These are phyloP conservation scores for Tylopilus sp. DNA, from an alignment of 768 basidiomycete species.

Conservation along the genomic window DNA sequence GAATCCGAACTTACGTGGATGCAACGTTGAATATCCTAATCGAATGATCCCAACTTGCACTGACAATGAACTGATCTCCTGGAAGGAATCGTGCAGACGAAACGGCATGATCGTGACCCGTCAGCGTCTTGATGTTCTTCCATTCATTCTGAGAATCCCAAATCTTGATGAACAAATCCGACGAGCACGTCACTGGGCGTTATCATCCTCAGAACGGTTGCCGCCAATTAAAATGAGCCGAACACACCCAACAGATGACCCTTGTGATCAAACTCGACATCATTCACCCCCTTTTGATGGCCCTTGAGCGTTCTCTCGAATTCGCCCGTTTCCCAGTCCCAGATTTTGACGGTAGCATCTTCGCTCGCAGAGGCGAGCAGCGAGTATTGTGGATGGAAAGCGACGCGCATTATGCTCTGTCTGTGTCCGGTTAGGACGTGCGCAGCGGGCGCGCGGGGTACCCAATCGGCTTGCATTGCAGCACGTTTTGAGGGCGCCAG, in stretches of 20 bases:
- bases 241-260: slow-evolving; percentile 73
- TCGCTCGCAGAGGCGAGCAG: slow-evolving; percentile 83
- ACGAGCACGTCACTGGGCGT: slow-evolving; percentile 55
- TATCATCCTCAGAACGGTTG: slow-evolving; percentile 1
- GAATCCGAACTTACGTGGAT: slow-evolving; percentile 58
- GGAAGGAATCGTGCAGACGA: slow-evolving; percentile 85
- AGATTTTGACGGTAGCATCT: slow-evolving; percentile 87
- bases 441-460: slow-evolving; percentile 81
- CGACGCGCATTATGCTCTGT: slow-evolving; percentile 68
- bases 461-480: slow-evolving; percentile 75
- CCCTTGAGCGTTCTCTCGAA: slow-evolving; percentile 90
- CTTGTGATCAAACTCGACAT: slow-evolving; percentile 86
- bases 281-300: slow-evolving; percentile 85
- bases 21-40: slow-evolving; percentile 86
- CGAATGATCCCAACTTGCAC: slow-evolving; percentile 83
- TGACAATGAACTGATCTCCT: slow-evolving; percentile 78
- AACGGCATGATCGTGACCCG: slow-evolving; percentile 90
- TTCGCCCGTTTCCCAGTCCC: slow-evolving; percentile 97
- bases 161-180: slow-evolving; percentile 87
- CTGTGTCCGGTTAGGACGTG: slow-evolving; percentile 78
- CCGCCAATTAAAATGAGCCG: background rate
- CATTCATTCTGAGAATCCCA: slow-evolving; percentile 91
- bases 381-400: slow-evolving; percentile 86
- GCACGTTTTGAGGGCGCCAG: slow-evolving; percentile 49
- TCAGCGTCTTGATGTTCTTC: slow-evolving; percentile 83